A percentile compares a stretch with the other conserved stretches of the same genome.
These are phyloP conservation scores for Stylosanthes scabra DNA, from an alignment of 331 rosid species.

Conservation along the genomic window DNA sequence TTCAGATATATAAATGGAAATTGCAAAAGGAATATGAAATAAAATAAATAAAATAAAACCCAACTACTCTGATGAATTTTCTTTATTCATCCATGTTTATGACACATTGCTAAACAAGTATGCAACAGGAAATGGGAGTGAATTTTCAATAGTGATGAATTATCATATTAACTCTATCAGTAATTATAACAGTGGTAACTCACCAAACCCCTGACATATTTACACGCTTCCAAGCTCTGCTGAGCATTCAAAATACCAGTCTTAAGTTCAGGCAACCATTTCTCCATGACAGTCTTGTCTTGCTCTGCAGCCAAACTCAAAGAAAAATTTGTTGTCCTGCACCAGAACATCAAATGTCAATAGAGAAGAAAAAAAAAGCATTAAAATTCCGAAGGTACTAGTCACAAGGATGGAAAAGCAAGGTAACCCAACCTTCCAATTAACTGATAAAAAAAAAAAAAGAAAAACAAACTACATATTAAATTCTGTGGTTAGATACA, in stretches of 20 bases:
- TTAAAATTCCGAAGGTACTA: constrained; percentile 8
- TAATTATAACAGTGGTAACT: constrained; percentile 43
- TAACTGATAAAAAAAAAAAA: constrained; percentile 2
- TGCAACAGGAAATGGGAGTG: neutral
- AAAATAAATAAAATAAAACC: neutral
- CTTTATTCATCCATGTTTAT: neutral
- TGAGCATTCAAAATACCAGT: constrained; percentile 75
- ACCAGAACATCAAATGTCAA: constrained; percentile 27
- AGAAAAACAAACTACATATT: neutral
- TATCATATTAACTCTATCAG: constrained; percentile 14
- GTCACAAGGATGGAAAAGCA: constrained; percentile 24
- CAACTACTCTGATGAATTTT: constrained; percentile 15
- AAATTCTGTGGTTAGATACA: constrained; percentile 24
- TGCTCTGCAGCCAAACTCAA: constrained; percentile 88
- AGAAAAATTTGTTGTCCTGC: constrained; percentile 86
- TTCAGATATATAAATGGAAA: constrained; percentile 20
- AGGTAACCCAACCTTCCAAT: constrained; percentile 19
- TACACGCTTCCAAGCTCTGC: constrained; percentile 90
- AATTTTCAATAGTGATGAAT: neutral
- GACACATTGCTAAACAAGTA: no score
- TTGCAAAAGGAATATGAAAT: constrained; percentile 5
- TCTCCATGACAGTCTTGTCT: constrained; percentile 76
- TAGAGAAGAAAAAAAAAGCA: constrained; percentile 7
- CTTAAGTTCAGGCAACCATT: constrained; percentile 95
- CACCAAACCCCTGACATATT: constrained; percentile 91